Evolutionary conservation across 176 grass and related monocot species (phyloP).

Genomic region (Avena eriantha): DNA sequence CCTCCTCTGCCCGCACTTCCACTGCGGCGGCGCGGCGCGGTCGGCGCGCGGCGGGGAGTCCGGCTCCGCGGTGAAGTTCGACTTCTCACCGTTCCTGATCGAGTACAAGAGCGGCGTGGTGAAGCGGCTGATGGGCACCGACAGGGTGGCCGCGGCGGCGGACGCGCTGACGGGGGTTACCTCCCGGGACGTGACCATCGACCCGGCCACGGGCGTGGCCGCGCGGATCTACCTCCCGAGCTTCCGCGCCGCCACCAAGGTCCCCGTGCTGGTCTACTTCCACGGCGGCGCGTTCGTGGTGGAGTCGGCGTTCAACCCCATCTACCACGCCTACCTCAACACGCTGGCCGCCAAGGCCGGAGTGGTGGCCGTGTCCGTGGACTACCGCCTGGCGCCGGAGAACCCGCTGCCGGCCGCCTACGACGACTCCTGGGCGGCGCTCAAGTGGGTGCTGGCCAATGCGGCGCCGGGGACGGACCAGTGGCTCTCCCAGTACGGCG

Average conservation of each 20-base stretch:
- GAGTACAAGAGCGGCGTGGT: conserved; percentile 66
- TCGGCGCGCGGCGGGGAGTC: conserved; percentile 21
- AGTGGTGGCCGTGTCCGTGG: conserved; percentile 62
- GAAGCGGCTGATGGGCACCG: conserved; percentile 66
- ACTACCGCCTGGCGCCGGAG: conserved; percentile 86
- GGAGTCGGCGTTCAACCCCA: conserved; percentile 62
- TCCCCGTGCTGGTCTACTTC: conserved; percentile 76
- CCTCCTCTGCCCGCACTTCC: conserved; percentile 33
- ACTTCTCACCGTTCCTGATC: conserved; percentile 69
- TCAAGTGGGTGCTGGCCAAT: conserved; percentile 67
- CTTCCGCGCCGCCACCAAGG: conserved; percentile 19
- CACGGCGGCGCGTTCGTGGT: conserved; percentile 87
- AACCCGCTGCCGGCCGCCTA: conserved; percentile 74
- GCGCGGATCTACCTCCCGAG: conserved; percentile 77
- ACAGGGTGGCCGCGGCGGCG: conserved; percentile 45
- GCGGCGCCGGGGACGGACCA: conserved; percentile 45
- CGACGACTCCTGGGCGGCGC: conserved; percentile 79
- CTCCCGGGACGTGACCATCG: conserved; percentile 70
- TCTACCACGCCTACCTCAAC: conserved; percentile 73
- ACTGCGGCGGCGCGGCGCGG: not conserved
- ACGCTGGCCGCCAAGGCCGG: conserved; percentile 50
- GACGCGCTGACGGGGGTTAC: conserved; percentile 55
- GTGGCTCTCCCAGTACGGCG: conserved; percentile 71
- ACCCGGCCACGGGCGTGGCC: conserved; percentile 40
- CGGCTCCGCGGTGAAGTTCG: conserved; percentile 53